phyloP scores from a whole-genome alignment of 2,329 filamentous ascomycete species.

The Paradendryphiella salina region DNA sequence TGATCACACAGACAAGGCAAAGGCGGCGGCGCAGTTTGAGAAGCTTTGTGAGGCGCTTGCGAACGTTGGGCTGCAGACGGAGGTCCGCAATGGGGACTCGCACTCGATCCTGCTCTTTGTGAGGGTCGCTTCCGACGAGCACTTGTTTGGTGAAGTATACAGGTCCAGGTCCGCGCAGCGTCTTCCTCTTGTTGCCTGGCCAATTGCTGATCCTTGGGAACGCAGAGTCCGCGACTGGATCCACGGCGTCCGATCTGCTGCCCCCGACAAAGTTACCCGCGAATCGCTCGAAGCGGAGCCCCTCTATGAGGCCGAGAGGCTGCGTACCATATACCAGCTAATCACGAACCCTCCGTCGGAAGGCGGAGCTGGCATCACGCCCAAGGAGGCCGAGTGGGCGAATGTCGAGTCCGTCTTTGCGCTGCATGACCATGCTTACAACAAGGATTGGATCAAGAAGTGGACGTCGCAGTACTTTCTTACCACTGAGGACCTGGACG shows the following conservation, averaged over 20 bases:
- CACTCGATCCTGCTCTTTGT: conserved; percentile 81
- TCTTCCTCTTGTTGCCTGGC: not conserved
- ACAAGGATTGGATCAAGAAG: conserved; percentile 59
- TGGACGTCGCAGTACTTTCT: conserved; percentile 55
- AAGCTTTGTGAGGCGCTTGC: conserved; percentile 76
- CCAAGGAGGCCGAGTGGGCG: conserved; percentile 56
- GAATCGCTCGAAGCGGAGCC: conserved; percentile 72
- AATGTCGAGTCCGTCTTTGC: conserved; percentile 55
- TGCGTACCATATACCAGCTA: conserved; percentile 84
- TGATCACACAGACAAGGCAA: conserved; percentile 59
- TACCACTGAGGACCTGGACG: conserved; percentile 54
- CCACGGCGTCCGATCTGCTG: conserved; percentile 76
- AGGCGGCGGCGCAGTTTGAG: conserved; percentile 75
- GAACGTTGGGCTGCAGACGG: conserved; percentile 78
- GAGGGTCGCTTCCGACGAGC: conserved; percentile 73
- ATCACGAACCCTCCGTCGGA: conserved; percentile 54
- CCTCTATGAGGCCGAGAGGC: conserved; percentile 82
- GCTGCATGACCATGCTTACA: conserved; percentile 56
- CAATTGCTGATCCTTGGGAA: conserved; percentile 1
- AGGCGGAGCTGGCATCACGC: conserved; percentile 56
- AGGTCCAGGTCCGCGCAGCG: conserved; percentile 63
- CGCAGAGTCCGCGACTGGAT: conserved; percentile 88
- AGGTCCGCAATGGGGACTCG: conserved; percentile 79
- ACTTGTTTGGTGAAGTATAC: conserved; percentile 80
- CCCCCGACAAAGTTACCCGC: conserved; percentile 73